Conservation (phyloP, 345 rosid genomes). For the Triadica sebifera region DNA sequence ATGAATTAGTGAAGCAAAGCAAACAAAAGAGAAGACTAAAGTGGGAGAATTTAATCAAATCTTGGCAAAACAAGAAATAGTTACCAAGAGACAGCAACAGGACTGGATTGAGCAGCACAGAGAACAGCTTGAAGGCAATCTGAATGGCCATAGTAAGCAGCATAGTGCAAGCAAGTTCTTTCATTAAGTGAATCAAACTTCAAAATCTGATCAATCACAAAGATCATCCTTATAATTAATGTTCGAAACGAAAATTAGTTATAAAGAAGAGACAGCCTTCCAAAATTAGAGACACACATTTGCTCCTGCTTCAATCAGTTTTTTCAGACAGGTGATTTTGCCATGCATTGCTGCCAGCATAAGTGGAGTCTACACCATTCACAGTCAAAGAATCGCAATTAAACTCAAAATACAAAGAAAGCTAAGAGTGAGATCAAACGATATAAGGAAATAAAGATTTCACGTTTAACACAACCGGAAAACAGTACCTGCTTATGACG, state of each 20-base stretch:
- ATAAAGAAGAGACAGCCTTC: neutral
- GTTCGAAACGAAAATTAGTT: neutral
- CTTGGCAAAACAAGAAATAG: conserved; percentile 3
- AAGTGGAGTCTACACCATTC: conserved; percentile 71
- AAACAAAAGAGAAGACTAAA: neutral
- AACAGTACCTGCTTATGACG: conserved; percentile 80
- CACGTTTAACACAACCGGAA: conserved; percentile 6
- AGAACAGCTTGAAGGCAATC: conserved; percentile 83
- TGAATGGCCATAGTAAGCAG: conserved; percentile 84
- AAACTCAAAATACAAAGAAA: neutral
- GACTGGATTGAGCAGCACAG: conserved; percentile 73
- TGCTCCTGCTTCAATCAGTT: conserved; percentile 91
- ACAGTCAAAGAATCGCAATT: conserved; percentile 17
- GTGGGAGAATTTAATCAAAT: neutral
- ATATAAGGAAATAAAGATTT: neutral
- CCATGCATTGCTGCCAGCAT: conserved; percentile 99
- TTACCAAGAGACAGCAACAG: conserved; percentile 80
- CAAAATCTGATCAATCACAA: conserved; percentile 54
- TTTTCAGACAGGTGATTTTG: conserved; percentile 71
- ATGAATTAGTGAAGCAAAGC: neutral
- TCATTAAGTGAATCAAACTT: conserved; percentile 82
- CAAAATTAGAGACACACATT: conserved; percentile 52
- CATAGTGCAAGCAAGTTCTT: conserved; percentile 95
- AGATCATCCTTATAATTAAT: conserved; percentile 10
- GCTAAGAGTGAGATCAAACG: conserved; percentile 4